Base-by-base conservation (phyloP, 164 flowering plant species). In the Kingdonia uniflora region DNA sequence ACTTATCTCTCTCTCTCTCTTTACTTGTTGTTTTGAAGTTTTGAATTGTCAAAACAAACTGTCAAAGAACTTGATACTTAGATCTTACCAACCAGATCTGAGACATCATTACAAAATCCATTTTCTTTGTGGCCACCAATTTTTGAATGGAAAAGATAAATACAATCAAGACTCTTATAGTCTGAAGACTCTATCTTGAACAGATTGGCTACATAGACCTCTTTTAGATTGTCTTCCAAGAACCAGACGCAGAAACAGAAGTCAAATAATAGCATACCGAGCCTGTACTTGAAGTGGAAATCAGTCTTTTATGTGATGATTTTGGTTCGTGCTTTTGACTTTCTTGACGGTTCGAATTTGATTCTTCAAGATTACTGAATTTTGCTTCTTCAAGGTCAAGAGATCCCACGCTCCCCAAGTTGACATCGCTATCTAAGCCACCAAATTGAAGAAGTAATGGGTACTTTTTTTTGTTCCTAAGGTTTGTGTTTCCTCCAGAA, bases 11-110 rank as follows among this genome's bases (percentile, higher is more conserved):
- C n/a, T n/a, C n/a, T n/a, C n/a, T n/a, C n/a, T n/a, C n/a, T n/a
- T n/a, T n/a, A n/a, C n/a, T n/a, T n/a, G n/a, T n/a, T n/a, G n/a
- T n/a, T n/a, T n/a, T n/a, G n/a, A 25, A 76, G 52, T 63, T 67
- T 81, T 13, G 71, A 63, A 59, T 73, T 74, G 35, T 71, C 55
- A 0, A 75, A 67, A 58, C 74, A 65, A 51, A 76, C 62, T 8
- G 62, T 53, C 22, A 72, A 58, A 53, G 75, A 74, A 60, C 76
- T 76, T 1, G 82, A 73, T 10, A 86, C 97, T 53, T 64, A 73
- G 95, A 92, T 86, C 69, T 70, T 81, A 14, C 89, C 99, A 62
- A 82, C 76, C 44, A 74, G 62, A 51, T 73, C 68, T 24, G 69
- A 62, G 8, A 51, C 64, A 25, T 51, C 45, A 55, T 54, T 67